Evolutionary conservation across 805 yeast genomes (phyloP).

Genomic region (Kodamaea hsintzibuensis): DNA sequence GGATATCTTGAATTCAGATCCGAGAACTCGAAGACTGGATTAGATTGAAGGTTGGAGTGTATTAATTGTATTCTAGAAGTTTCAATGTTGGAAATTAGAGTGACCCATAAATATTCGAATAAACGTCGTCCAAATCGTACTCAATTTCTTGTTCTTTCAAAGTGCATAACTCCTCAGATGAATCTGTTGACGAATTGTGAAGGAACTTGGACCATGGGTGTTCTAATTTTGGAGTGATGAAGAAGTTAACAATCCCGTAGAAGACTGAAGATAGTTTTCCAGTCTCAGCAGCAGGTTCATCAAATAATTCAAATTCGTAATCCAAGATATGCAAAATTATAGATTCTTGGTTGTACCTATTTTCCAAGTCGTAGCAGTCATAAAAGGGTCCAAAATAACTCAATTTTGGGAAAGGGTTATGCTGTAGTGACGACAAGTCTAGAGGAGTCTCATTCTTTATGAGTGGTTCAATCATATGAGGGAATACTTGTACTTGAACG

Average conservation of each 20-base stretch:
- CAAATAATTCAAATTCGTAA: conserved; percentile 15
- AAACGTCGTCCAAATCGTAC: conserved; percentile 9
- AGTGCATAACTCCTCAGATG: not conserved
- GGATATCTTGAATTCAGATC: conserved; percentile 13
- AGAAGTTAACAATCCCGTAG: not conserved
- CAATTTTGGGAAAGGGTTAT: conserved; percentile 2
- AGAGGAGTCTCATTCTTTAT: conserved; percentile 7
- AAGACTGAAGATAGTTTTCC: not conserved
- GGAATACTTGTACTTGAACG: conserved; percentile 11
- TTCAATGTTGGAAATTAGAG: not conserved
- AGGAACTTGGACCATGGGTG: conserved; percentile 19
- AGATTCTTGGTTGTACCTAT: conserved; percentile 11
- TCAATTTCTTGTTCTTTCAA: not conserved
- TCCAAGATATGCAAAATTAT: conserved; percentile 17
- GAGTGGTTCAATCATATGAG: conserved; percentile 18
- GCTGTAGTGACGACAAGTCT: conserved; percentile 3
- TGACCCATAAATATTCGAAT: not conserved
- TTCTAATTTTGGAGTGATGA: not conserved
- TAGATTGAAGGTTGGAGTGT: too few relatives aligned
- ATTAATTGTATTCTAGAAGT: too few relatives aligned
- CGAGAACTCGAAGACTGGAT: not conserved
- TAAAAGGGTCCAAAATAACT: conserved; percentile 17
- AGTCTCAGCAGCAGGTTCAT: conserved; percentile 6
- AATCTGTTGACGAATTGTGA: not conserved
- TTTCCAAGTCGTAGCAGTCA: conserved; percentile 11